phyloP scores from a whole-genome alignment of 371 early-diverging fungal genomes.

The Synchytrium microbalum region DNA sequence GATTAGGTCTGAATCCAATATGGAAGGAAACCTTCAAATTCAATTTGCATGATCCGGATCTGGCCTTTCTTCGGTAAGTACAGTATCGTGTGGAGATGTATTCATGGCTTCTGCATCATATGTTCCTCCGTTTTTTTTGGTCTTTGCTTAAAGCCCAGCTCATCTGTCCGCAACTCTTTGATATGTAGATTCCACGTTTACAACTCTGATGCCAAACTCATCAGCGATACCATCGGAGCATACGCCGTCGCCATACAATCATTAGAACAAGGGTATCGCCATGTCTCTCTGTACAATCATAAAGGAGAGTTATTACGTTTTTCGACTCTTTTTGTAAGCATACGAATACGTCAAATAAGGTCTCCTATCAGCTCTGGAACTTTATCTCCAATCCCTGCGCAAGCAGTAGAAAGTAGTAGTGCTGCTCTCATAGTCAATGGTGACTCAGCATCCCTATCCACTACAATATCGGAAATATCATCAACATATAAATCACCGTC shows the following conservation, averaged over 20 bases:
- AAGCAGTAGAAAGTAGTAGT: background rate
- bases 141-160: background rate
- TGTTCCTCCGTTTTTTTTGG: too few species aligned
- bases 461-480: background rate
- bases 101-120: too few species aligned
- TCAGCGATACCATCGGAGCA: constrained; percentile 20
- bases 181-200: constrained; percentile 32
- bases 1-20: constrained; percentile 52
- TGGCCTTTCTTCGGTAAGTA: constrained; percentile 46
- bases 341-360: background rate
- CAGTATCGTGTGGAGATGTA: constrained; percentile 2
- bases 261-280: constrained; percentile 44
- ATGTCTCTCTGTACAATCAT: constrained; percentile 46
- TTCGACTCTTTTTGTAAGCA: constrained; percentile 44
- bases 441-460: background rate
- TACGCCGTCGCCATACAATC: background rate
- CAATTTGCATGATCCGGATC: constrained; percentile 35
- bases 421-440: background rate
- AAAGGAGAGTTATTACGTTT: constrained; percentile 50
- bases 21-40: constrained; percentile 51
- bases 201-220: constrained; percentile 40
- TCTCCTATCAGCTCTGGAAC: background rate
- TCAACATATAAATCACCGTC: background rate
- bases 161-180: background rate
- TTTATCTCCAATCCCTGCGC: too few species aligned